Percentiles rank a stretch among this genome's conserved stretches.
Evolutionary conservation across 2,329 filamentous ascomycete species (phyloP).

Genomic region (Cladophialophora exuberans): DNA sequence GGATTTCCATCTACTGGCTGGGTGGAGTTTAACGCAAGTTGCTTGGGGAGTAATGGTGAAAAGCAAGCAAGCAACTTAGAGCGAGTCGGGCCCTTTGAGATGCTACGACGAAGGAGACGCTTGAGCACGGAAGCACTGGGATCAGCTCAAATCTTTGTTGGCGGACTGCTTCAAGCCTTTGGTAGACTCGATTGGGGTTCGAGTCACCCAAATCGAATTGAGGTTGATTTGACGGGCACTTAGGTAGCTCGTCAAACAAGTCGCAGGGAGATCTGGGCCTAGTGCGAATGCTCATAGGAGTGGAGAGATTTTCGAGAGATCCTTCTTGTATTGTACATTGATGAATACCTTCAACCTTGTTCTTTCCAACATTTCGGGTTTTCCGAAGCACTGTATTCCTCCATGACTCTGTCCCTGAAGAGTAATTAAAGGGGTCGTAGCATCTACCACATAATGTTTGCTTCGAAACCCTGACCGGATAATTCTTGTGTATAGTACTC

Average conservation of each 20-base stretch:
- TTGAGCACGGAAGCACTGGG: too few species aligned
- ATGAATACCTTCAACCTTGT: slow-evolving; percentile 11
- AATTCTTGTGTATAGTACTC: too few species aligned
- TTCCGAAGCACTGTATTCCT: too few species aligned
- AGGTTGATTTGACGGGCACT: background rate
- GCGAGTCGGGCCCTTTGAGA: background rate
- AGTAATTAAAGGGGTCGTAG: too few species aligned
- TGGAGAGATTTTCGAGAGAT: background rate
- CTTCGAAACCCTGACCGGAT: too few species aligned
- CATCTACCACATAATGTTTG: too few species aligned
- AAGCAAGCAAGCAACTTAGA: slow-evolving; percentile 1
- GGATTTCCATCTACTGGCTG: slow-evolving; percentile 25
- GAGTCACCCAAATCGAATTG: background rate
- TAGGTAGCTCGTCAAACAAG: background rate
- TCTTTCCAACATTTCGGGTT: background rate
- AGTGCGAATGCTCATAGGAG: background rate
- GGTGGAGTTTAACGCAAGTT: slow-evolving; percentile 12
- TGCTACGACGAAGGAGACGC: background rate
- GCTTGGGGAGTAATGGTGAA: slow-evolving; percentile 12
- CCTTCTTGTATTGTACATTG: slow-evolving; percentile 26
- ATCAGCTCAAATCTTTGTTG: too few species aligned
- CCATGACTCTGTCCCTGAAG: too few species aligned
- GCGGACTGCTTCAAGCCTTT: too few species aligned
- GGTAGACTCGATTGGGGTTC: background rate
- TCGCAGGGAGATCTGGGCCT: too few species aligned